Percentiles rank a stretch among this genome's conserved stretches.
These are phyloP conservation scores for Aspergillus nomiae DNA, from an alignment of 2,329 filamentous ascomycete genomes.

Conservation along the genomic window DNA sequence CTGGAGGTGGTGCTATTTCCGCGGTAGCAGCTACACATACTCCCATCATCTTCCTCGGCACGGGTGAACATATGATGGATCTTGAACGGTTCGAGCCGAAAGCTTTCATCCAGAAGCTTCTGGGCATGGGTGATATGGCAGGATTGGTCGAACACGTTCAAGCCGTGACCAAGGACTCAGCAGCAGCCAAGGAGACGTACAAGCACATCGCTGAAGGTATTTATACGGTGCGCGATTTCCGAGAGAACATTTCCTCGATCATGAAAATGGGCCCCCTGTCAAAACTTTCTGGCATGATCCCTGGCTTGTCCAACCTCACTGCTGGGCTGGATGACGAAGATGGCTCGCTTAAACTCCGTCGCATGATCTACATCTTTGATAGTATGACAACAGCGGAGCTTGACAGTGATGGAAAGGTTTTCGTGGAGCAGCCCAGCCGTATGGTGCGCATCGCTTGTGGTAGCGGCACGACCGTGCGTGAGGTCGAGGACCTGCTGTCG, in stretches of 20 bases:
- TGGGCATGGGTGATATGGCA: slow-evolving; percentile 97
- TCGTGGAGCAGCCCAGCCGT: slow-evolving; percentile 86
- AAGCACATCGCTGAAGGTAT: slow-evolving; percentile 98
- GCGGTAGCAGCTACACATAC: slow-evolving; percentile 95
- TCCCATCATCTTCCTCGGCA: slow-evolving; percentile 96
- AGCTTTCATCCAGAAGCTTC: slow-evolving; percentile 87
- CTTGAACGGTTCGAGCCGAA: slow-evolving; percentile 90
- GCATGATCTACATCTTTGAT: slow-evolving; percentile 99
- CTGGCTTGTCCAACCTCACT: slow-evolving; percentile 90
- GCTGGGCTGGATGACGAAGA: slow-evolving; percentile 96
- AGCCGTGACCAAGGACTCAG: slow-evolving; percentile 86
- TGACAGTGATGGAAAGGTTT: slow-evolving; percentile 91
- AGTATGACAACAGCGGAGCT: slow-evolving; percentile 97
- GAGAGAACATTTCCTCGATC: slow-evolving; percentile 94
- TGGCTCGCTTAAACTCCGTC: slow-evolving; percentile 86
- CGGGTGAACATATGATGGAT: slow-evolving; percentile 95
- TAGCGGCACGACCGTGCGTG: slow-evolving; percentile 84
- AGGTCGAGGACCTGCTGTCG: slow-evolving; percentile 95
- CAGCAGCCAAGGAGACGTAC: slow-evolving; percentile 83
- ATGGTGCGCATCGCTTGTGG: slow-evolving; percentile 91
- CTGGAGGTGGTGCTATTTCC: slow-evolving; percentile 94
- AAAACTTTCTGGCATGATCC: slow-evolving; percentile 99
- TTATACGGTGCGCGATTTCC: slow-evolving; percentile 90
- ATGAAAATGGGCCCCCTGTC: slow-evolving; percentile 99
- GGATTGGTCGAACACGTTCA: slow-evolving; percentile 96